A percentile compares a stretch with the other conserved stretches of the same genome.
These are phyloP conservation scores for Irpex rosettiformis DNA, from an alignment of 1,284 basidiomycete genomes.

Conservation along the genomic window DNA sequence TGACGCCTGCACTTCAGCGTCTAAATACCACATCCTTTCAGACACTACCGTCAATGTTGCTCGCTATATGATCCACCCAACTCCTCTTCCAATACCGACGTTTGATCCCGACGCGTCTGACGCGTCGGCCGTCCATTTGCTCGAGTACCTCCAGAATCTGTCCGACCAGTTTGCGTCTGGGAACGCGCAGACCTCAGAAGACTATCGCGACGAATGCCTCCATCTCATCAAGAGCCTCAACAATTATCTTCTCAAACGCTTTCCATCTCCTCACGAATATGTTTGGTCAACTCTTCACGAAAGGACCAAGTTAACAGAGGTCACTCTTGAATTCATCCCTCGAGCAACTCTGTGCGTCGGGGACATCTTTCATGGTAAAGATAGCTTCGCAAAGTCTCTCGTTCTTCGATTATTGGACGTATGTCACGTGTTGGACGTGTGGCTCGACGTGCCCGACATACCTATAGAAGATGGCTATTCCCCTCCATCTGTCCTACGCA, in stretches of 20 bases:
- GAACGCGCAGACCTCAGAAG: background rate
- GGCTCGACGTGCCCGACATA: slow-evolving; percentile 42
- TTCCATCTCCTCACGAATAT: slow-evolving; percentile 41
- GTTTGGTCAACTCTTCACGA: slow-evolving; percentile 55
- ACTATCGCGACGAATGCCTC: slow-evolving; percentile 3
- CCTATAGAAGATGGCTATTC: slow-evolving; percentile 32
- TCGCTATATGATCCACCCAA: background rate
- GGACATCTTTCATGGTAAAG: slow-evolving; percentile 13
- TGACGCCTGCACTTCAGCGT: too few relatives aligned
- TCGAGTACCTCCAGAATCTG: slow-evolving; percentile 7
- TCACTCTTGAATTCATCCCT: slow-evolving; percentile 51
- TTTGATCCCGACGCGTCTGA: slow-evolving; percentile 1
- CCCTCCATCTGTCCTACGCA: background rate
- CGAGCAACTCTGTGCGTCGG: slow-evolving; percentile 25
- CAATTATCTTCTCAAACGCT: slow-evolving; percentile 34
- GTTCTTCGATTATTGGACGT: slow-evolving; percentile 51
- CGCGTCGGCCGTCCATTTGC: slow-evolving; percentile 5
- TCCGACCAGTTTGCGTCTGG: background rate
- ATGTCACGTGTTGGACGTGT: slow-evolving; percentile 51
- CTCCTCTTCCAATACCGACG: slow-evolving; percentile 3
- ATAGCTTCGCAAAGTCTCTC: slow-evolving; percentile 42
- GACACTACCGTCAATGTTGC: background rate
- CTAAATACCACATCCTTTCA: too few relatives aligned
- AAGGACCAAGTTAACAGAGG: slow-evolving; percentile 50
- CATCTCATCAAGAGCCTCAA: slow-evolving; percentile 6